These are phyloP conservation scores for Cucurbitaria berberidis DNA, from an alignment of 2,329 filamentous ascomycete species.

Conservation along the genomic window DNA sequence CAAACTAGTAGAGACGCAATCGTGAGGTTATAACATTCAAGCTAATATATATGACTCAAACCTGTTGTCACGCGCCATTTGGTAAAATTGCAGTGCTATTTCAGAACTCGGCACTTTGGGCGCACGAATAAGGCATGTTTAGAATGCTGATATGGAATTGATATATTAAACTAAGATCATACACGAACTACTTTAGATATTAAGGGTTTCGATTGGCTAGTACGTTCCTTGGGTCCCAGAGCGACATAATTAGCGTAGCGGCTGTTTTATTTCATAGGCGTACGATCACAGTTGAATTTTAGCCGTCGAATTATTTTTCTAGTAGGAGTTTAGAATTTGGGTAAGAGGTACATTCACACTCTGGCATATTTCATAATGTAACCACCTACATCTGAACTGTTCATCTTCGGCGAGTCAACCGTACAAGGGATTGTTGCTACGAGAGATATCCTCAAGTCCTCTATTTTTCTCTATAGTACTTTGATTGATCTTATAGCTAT, in stretches of 20 bases:
- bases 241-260: not conserved
- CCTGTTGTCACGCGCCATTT: not conserved
- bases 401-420: too few species aligned
- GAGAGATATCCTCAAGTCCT: too few species aligned
- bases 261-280: not conserved
- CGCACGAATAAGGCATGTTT: not conserved
- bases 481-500: too few species aligned
- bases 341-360: too few species aligned
- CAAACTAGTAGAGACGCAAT: not conserved
- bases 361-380: too few species aligned
- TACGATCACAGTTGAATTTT: too few species aligned
- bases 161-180: not conserved
- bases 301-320: too few species aligned
- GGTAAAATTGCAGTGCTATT: too few species aligned
- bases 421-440: too few species aligned
- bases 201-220: not conserved
- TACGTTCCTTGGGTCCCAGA: not conserved
- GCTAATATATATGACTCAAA: not conserved
- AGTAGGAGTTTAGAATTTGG: too few species aligned
- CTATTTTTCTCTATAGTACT: too few species aligned
- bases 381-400: too few species aligned
- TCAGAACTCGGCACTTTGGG: constrained; percentile 2
- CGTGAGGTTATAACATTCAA: not conserved
- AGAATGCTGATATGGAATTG: not conserved
- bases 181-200: not conserved